Evolutionary conservation across 148 eudicot species (phyloP), one percentile per base, ranked within the genome.

Genomic region (Chenopodium berlandieri): DNA sequence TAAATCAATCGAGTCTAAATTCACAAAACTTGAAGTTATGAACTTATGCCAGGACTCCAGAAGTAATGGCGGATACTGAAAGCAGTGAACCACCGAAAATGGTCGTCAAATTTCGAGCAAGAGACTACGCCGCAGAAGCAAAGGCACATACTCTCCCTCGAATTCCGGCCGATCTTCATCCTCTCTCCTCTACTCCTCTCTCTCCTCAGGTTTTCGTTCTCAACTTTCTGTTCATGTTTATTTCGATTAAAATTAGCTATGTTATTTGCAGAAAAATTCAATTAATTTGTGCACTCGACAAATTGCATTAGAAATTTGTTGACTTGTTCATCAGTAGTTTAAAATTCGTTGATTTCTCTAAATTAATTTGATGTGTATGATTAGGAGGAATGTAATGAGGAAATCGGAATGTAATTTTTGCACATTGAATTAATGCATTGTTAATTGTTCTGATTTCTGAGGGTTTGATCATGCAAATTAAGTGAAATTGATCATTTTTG

Each of bases 41-140:
- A 54, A 27, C 27, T 27, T 27, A 27, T 30, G 37, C 14, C 31
- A 4, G 30, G 32, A 30, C 19, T 2, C 46, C 37, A 11, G 11
- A 6, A 78, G 25, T 19, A 64, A 80, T 80, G 78, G 78, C 78
- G 78, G 63, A 64, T 23, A 76, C 44, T 20, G 72, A 80, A 4
- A 37, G 30, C 63, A 62, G 23, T 4, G 23, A 73, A 37, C 60
- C 71, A 27, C 9, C 40, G 20, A 20, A 72, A 47, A 52, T 50
- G 22, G 89, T 90, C 89, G 88, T 73, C 32, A 23, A 87, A 65
- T 90, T 92, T 81, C 83, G 89, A 81, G 60, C 68, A 62, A 89
- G 93, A 77, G 84, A 92, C 70, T 89, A 85, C 83, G 66, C 71
- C 10, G 84, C 85, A 22, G 90, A 89, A 82, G 88, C 89, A 7